These are phyloP conservation scores for Neohortaea acidophila DNA, from an alignment of 495 filamentous ascomycete genomes.

Conservation along the genomic window DNA sequence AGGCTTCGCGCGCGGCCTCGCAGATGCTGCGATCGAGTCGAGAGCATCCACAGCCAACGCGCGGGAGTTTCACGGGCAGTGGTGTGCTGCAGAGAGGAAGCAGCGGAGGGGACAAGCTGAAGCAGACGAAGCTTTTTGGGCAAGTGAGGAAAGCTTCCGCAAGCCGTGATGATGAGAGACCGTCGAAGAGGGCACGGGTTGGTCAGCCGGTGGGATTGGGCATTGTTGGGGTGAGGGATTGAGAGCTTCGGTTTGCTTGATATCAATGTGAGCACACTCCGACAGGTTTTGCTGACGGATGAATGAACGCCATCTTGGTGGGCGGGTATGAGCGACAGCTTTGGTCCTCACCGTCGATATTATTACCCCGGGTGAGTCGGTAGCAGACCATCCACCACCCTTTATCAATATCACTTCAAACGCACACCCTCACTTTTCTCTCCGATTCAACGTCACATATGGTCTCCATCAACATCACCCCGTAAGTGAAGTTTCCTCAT, in stretches of 20 bases:
- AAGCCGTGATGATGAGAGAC: constrained; percentile 13
- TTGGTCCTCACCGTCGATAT: too few species aligned
- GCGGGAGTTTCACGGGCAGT: constrained; percentile 8
- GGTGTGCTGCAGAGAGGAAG: not conserved
- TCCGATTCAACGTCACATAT: too few species aligned
- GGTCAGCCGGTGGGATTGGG: constrained; percentile 24
- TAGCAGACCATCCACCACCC: too few species aligned
- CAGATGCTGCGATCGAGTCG: constrained; percentile 31
- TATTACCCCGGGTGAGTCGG: too few species aligned
- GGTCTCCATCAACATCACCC: too few species aligned
- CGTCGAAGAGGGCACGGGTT: constrained; percentile 19
- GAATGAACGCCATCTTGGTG: too few species aligned
- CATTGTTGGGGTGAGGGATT: constrained; percentile 21
- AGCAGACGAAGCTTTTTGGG: constrained; percentile 27
- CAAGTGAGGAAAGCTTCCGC: constrained; percentile 23
- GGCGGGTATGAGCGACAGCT: too few species aligned
- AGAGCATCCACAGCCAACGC: constrained; percentile 8
- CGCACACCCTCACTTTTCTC: too few species aligned
- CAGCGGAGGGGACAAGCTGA: constrained; percentile 2
- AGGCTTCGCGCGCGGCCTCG: constrained; percentile 36
- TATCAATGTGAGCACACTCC: not conserved
- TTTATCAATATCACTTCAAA: too few species aligned
- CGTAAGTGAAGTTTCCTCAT: too few species aligned
- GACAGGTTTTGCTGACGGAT: too few species aligned
- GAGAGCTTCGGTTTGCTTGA: too few species aligned